Percentiles rank a stretch among this genome's conserved stretches.
Conservation (phyloP, 176 grass and related monocot genomes). For the Secale cereale region DNA sequence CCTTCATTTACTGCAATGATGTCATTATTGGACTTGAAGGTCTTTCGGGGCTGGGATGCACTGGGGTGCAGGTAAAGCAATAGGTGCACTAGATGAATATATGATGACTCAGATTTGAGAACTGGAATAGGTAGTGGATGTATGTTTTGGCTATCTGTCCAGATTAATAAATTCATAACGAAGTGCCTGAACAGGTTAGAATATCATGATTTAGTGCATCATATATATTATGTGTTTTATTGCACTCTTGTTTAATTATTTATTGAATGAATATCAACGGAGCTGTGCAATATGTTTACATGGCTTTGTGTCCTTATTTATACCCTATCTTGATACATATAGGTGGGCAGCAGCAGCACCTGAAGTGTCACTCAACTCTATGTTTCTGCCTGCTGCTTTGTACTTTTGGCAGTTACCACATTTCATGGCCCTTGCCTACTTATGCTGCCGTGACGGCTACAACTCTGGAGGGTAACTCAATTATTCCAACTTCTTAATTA, state of each 20-base stretch:
- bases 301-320: not conserved
- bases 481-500: not conserved
- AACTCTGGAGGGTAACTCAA: slow-evolving; percentile 81
- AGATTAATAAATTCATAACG: too few species aligned
- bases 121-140: too few species aligned
- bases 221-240: not conserved
- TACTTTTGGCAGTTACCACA: slow-evolving; percentile 98
- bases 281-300: slow-evolving; percentile 4
- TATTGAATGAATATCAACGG: too few species aligned
- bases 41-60: too few species aligned
- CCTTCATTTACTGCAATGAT: too few species aligned
- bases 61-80: too few species aligned
- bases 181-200: too few species aligned
- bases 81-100: too few species aligned
- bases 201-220: too few species aligned
- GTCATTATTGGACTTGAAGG: too few species aligned
- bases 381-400: slow-evolving; percentile 85
- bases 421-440: slow-evolving; percentile 95
- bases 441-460: slow-evolving; percentile 85
- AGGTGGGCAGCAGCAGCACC: slow-evolving; percentile 86
- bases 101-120: too few species aligned
- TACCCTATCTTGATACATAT: slow-evolving; percentile 18
- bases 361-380: slow-evolving; percentile 73
- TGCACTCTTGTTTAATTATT: not conserved
- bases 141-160: too few species aligned